phyloP scores from a whole-genome alignment of 2,329 filamentous ascomycete species.

The Cercospora sp. region DNA sequence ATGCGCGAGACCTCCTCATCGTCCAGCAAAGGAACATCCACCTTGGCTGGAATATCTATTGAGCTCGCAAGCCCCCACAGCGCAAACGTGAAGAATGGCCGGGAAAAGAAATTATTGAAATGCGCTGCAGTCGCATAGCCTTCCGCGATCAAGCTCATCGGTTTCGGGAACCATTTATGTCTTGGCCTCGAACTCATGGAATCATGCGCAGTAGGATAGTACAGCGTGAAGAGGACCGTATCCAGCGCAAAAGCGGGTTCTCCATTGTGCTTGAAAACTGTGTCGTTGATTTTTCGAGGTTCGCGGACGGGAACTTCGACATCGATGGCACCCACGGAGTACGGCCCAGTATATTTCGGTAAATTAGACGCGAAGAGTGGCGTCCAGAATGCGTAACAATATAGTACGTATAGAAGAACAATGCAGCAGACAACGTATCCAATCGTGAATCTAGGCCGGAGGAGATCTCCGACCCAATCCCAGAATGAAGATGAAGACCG shows the following conservation, averaged over 20 bases:
- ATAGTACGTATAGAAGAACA: slow-evolving; percentile 37
- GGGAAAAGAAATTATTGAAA: slow-evolving; percentile 38
- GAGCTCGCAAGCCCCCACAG: slow-evolving; percentile 44
- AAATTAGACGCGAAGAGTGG: slow-evolving; percentile 44
- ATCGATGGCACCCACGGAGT: slow-evolving; percentile 45
- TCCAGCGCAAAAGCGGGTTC: slow-evolving; percentile 43
- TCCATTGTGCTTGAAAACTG: slow-evolving; percentile 40
- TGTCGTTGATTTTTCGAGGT: slow-evolving; percentile 38
- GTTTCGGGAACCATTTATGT: slow-evolving; percentile 46
- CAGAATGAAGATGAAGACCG: slow-evolving; percentile 8
- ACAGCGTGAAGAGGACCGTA: slow-evolving; percentile 46
- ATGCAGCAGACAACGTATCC: slow-evolving; percentile 18
- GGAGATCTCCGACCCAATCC: slow-evolving; percentile 3
- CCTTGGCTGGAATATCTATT: slow-evolving; percentile 45
- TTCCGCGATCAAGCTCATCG: slow-evolving; percentile 43
- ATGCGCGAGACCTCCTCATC: slow-evolving; percentile 25
- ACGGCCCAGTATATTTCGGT: slow-evolving; percentile 43
- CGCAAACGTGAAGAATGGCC: slow-evolving; percentile 40
- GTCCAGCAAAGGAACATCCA: slow-evolving; percentile 37
- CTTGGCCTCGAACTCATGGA: slow-evolving; percentile 26
- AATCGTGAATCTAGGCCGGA: slow-evolving; percentile 19
- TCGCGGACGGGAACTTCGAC: slow-evolving; percentile 38
- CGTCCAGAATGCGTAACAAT: slow-evolving; percentile 42
- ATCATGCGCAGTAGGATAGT: slow-evolving; percentile 42
- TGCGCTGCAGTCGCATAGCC: slow-evolving; percentile 45